Percentiles rank a stretch among this genome's conserved stretches.
These are phyloP conservation scores for Penicillium rolfsii DNA, from an alignment of 2,329 filamentous ascomycete genomes.

Conservation along the genomic window DNA sequence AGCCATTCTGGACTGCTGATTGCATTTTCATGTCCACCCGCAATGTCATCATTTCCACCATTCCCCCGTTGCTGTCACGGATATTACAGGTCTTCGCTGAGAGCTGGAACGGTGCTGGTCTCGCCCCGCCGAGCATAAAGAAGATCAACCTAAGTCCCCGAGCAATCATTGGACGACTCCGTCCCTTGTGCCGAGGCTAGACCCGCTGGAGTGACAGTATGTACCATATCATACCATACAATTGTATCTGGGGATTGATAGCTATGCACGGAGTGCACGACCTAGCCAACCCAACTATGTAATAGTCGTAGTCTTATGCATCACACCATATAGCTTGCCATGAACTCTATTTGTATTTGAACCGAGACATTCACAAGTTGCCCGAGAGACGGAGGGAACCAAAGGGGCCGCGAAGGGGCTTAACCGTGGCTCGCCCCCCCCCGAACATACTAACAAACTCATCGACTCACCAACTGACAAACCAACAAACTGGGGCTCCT, in stretches of 20 bases:
- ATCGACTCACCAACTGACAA: not conserved
- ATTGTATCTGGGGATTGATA: not conserved
- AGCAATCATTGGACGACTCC: not conserved
- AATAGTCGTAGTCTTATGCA: not conserved
- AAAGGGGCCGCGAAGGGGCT: not conserved
- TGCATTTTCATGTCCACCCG: not conserved
- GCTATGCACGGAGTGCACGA: not conserved
- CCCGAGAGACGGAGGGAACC: slow-evolving; percentile 1
- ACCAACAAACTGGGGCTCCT: slow-evolving; percentile 16
- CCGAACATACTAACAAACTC: too few relatives aligned
- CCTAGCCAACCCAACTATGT: not conserved
- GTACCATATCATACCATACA: not conserved
- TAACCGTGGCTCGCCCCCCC: slow-evolving; percentile 5
- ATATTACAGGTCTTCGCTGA: not conserved
- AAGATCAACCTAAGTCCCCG: not conserved
- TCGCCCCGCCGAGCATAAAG: not conserved
- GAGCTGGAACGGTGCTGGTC: not conserved
- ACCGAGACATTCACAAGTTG: slow-evolving; percentile 8
- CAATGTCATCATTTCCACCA: not conserved
- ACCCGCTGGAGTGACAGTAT: not conserved
- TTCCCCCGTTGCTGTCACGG: not conserved
- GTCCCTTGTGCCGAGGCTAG: not conserved
- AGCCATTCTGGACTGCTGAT: not conserved
- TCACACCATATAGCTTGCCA: not conserved
- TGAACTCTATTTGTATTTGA: not conserved